Percentiles rank a stretch among this genome's conserved stretches.
These are phyloP conservation scores for Lasiosphaeris hirsuta DNA, from an alignment of 495 filamentous ascomycete species.

Conservation along the genomic window DNA sequence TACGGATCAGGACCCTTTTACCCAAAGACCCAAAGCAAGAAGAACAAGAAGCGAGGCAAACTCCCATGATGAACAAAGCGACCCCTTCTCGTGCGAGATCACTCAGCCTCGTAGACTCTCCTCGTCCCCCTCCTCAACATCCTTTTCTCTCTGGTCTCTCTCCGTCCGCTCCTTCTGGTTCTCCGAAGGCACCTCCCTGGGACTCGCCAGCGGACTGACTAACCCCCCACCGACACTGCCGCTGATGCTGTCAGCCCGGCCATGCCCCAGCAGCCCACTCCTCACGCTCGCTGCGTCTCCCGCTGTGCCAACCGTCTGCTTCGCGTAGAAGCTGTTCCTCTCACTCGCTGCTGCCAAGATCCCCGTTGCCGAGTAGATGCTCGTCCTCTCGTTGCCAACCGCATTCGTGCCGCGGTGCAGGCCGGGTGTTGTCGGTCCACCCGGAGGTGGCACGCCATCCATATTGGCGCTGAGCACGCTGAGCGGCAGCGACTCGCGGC, in stretches of 20 bases:
- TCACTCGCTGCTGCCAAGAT: conserved; percentile 60
- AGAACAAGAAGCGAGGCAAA: too few species aligned
- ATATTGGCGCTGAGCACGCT: conserved; percentile 81
- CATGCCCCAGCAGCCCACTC: conserved; percentile 73
- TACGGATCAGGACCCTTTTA: too few species aligned
- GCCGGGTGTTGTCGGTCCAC: conserved; percentile 34
- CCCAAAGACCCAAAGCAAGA: too few species aligned
- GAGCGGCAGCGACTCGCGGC: conserved; percentile 79
- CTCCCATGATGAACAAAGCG: too few species aligned
- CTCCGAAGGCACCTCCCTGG: conserved; percentile 41
- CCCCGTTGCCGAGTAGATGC: conserved; percentile 80
- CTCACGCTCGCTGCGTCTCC: conserved; percentile 77
- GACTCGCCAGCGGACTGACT: conserved; percentile 60
- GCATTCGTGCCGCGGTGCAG: conserved; percentile 55
- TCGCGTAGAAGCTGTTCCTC: conserved; percentile 77
- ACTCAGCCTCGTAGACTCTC: neutral
- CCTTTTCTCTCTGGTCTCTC: conserved; percentile 23
- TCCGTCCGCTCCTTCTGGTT: conserved; percentile 10
- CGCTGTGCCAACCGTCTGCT: conserved; percentile 56
- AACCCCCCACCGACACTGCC: conserved; percentile 57
- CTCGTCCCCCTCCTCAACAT: conserved; percentile 6
- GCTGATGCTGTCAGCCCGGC: conserved; percentile 74
- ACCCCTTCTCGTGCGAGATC: neutral
- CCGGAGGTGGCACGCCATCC: conserved; percentile 37
- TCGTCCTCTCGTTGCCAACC: conserved; percentile 75